Base-by-base conservation (phyloP, 129 eudicot species). In the Helichrysum umbraculigerum region DNA sequence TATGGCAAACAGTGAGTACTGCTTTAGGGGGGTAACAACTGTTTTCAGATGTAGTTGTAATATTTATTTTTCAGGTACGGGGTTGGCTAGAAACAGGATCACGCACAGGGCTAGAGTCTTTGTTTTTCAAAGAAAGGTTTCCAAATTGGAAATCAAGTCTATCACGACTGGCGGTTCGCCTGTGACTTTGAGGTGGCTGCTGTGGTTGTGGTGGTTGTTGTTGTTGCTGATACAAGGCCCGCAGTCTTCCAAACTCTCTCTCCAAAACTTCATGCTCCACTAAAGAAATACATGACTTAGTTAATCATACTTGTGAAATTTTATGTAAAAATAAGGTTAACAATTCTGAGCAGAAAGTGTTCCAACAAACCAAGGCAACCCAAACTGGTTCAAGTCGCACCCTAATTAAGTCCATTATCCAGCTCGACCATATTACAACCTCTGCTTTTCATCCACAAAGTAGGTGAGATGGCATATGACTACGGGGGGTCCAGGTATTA, bases 211-310 rank as follows among this genome's bases (percentile, higher is more conserved):
- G 54, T 72, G 44, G 78, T 73, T 85, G 97, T 68, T 85, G 97
- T 60, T 86, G 93, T 19, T 86, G 96, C 81, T 88, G 89, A 75
- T 86, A 86, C 82, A 94, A 44, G 79, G 78, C 83, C 62, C 89
- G 81, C 28, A 94, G 91, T 77, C 98, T 86, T 56, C 84, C 86
- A 1, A 78, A 75, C 82, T 94, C 98, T 78, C 90, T 91, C 83
- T 91, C 98, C 87, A 94, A 72, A 35, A 94, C 93, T 70, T 94
- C 98, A 82, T 94, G 98, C 77, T 94, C 98, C 91, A 94, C 98
- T 94, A 84, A 75, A 72, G 79, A 65, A 19, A 21, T 32, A 29
- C 2, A 12, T 8, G 4, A 30, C n/a, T 84, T 76, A 80, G 79
- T 39, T 41, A 41, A 41, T 41, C 47, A 41, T 2, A 41, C 10